A percentile compares a stretch with the other conserved stretches of the same genome.
phyloP scores from a whole-genome alignment of 495 filamentous ascomycete genomes.

The Tuber magnatum region DNA sequence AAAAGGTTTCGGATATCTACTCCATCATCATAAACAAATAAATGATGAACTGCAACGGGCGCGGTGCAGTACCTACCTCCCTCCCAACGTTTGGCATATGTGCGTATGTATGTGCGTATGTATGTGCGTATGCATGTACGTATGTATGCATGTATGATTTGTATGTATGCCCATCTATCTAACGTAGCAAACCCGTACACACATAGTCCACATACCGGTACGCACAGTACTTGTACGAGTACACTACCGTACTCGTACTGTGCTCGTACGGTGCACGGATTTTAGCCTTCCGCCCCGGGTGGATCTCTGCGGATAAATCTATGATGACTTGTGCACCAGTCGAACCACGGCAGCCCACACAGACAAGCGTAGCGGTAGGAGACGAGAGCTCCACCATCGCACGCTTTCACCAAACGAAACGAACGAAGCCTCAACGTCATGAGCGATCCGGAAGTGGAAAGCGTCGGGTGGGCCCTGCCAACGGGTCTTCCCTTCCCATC shows the following conservation, averaged over 20 bases:
- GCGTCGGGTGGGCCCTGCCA: neutral
- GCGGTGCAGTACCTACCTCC: neutral
- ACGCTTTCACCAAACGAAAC: neutral
- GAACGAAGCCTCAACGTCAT: neutral
- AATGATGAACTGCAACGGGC: neutral
- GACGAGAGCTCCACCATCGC: neutral
- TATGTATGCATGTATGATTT: neutral
- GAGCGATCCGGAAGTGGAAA: neutral
- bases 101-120: neutral
- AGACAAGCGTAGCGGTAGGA: neutral
- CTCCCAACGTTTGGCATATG: neutral
- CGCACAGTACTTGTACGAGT: too few species aligned
- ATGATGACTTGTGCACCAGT: neutral
- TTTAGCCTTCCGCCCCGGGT: neutral
- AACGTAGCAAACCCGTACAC: neutral
- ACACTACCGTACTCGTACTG: neutral
- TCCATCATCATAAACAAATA: neutral
- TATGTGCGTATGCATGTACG: too few species aligned
- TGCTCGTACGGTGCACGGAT: neutral
- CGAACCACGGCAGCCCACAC: neutral
- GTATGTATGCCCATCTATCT: neutral
- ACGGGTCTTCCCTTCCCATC: constrained; percentile 1
- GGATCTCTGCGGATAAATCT: constrained; percentile 3
- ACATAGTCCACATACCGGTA: too few species aligned
- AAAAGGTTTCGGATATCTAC: constrained; percentile 7